These are phyloP conservation scores for Geotrichum bryndzae DNA, from an alignment of 1,139 yeast species.

Conservation along the genomic window DNA sequence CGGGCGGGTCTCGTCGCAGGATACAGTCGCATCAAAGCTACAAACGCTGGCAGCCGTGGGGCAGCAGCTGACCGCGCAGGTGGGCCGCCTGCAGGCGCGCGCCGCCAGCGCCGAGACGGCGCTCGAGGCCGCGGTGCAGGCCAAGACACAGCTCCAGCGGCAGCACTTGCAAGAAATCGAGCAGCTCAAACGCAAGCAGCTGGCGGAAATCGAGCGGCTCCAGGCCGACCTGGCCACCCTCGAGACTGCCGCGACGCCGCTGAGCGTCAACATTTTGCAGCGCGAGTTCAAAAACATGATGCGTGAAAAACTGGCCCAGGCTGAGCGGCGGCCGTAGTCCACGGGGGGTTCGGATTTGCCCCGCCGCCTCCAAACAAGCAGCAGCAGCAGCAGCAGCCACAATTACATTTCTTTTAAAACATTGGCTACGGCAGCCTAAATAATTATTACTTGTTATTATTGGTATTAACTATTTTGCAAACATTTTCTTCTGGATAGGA, in stretches of 20 bases:
- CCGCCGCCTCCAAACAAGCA: too few species aligned
- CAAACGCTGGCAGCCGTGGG: background rate
- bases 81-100: background rate
- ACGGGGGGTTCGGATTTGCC: too few species aligned
- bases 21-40: background rate
- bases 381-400: too few species aligned
- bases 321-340: background rate
- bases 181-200: background rate
- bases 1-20: background rate
- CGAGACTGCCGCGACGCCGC: background rate
- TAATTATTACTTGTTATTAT: too few species aligned
- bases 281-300: background rate
- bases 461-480: too few species aligned
- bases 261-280: conserved; percentile 4
- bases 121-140: background rate
- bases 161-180: background rate
- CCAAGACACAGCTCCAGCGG: background rate
- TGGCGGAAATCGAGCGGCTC: background rate
- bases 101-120: background rate
- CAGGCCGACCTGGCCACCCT: background rate
- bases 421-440: too few species aligned
- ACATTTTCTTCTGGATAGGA: background rate
- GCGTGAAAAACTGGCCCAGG: background rate
- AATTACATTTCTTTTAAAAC: too few species aligned
- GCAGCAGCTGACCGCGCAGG: background rate